Evolutionary conservation across 163 green algal genomes (phyloP).

Genomic region (Trebouxiophyceae sp.): DNA sequence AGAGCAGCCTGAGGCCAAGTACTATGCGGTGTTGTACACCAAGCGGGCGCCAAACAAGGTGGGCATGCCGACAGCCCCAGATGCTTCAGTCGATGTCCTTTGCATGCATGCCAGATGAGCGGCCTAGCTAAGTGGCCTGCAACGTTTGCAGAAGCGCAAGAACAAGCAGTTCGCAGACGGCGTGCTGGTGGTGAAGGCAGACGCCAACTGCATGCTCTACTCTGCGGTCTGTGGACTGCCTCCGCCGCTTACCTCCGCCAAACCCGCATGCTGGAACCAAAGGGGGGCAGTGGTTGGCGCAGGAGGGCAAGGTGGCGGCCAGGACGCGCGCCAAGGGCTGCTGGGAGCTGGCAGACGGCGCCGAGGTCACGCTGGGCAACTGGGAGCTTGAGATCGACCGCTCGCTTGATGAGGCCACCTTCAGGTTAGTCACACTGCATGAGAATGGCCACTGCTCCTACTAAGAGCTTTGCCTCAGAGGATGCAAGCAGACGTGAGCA

Average conservation of each 20-base stretch:
- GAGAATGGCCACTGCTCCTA: too few species aligned
- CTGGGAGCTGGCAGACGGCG: constrained; percentile 28
- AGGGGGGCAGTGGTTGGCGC: too few species aligned
- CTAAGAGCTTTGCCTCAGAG: too few species aligned
- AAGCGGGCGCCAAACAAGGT: constrained; percentile 35
- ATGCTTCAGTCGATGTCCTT: too few species aligned
- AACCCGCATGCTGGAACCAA: not conserved
- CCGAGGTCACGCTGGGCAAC: constrained; percentile 31
- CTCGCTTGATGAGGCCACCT: constrained; percentile 17
- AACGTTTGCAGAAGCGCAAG: constrained; percentile 28
- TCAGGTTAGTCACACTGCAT: constrained; percentile 28
- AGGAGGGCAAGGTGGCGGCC: constrained; percentile 48
- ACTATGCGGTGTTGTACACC: constrained; percentile 33
- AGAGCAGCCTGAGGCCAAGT: constrained; percentile 11
- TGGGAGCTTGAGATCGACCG: constrained; percentile 50
- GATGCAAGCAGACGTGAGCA: too few species aligned
- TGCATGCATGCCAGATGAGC: not conserved
- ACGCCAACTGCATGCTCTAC: constrained; percentile 18
- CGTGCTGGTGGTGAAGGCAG: constrained; percentile 31
- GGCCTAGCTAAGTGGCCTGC: not conserved
- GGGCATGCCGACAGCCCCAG: not conserved
- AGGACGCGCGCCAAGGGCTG: constrained; percentile 29
- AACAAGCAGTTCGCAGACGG: constrained; percentile 53
- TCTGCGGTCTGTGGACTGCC: constrained; percentile 15
- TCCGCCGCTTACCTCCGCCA: too few species aligned